phyloP scores from a whole-genome alignment of 1,284 basidiomycete species.

The Cystobasidium slooffiae region DNA sequence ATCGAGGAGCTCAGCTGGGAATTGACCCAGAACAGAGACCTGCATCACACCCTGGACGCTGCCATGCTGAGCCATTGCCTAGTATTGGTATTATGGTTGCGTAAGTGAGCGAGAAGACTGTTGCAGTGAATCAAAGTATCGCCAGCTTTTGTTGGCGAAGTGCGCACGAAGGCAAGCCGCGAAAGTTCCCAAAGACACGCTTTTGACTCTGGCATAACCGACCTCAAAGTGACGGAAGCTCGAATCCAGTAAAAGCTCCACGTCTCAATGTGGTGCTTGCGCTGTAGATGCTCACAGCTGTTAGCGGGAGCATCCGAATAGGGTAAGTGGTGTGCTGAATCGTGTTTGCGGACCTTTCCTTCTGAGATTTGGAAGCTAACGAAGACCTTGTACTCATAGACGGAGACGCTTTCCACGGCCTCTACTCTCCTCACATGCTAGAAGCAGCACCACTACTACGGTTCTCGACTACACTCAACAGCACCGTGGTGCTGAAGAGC shows the following conservation, averaged over 20 bases:
- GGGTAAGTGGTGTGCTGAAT: not conserved
- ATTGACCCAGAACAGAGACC: conserved; percentile 38
- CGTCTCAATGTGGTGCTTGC: conserved; percentile 11
- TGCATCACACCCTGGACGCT: conserved; percentile 37
- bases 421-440: not conserved
- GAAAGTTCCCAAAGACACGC: no score
- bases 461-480: not conserved
- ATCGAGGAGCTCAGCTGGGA: conserved; percentile 25
- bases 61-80: conserved; percentile 16
- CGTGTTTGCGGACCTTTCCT: no score
- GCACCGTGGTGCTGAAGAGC: not conserved
- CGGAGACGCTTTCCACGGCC: conserved; percentile 13
- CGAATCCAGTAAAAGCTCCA: not conserved
- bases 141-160: not conserved
- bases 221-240: not conserved
- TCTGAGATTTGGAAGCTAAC: not conserved
- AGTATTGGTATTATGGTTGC: not conserved
- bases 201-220: not conserved
- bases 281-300: conserved; percentile 29
- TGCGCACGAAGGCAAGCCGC: conserved; percentile 9
- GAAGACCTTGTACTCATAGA: not conserved
- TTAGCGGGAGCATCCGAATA: conserved; percentile 15
- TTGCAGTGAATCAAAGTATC: not conserved
- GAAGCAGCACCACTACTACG: not conserved
- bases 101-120: not conserved